A percentile compares a stretch with the other conserved stretches of the same genome.
These are phyloP conservation scores for Verticillium nonalfalfae DNA, from an alignment of 2,329 filamentous ascomycete genomes.

Conservation along the genomic window DNA sequence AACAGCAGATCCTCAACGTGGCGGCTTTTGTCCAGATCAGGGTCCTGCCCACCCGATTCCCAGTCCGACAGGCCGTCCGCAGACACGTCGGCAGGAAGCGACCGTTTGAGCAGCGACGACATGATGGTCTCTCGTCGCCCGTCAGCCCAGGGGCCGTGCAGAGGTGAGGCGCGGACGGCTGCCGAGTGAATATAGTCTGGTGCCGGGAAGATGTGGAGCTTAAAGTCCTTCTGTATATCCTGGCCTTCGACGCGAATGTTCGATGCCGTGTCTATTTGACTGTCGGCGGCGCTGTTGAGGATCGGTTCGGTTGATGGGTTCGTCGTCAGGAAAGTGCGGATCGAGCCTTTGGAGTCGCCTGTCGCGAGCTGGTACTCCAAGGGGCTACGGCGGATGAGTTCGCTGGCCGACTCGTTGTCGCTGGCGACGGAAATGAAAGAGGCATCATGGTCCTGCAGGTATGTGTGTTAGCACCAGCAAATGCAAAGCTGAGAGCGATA, in stretches of 20 bases:
- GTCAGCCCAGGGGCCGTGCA: slow-evolving; percentile 35
- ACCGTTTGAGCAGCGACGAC: slow-evolving; percentile 27
- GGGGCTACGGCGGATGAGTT: slow-evolving; percentile 38
- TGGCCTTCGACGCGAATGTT: not conserved
- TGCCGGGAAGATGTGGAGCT: slow-evolving; percentile 31
- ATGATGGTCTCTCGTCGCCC: slow-evolving; percentile 20
- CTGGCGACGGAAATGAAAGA: slow-evolving; percentile 45
- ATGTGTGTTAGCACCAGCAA: not conserved
- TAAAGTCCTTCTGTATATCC: slow-evolving; percentile 26
- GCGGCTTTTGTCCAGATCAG: slow-evolving; percentile 11
- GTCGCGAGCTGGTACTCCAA: slow-evolving; percentile 36
- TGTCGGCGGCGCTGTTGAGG: not conserved
- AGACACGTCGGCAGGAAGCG: slow-evolving; percentile 29
- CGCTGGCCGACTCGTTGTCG: slow-evolving; percentile 27
- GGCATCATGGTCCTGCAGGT: slow-evolving; percentile 34
- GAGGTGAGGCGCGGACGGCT: slow-evolving; percentile 24
- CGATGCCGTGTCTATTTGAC: not conserved
- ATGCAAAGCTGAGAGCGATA: not conserved
- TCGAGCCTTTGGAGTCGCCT: slow-evolving; percentile 14
- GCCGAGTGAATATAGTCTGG: slow-evolving; percentile 31
- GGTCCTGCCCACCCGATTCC: slow-evolving; percentile 22
- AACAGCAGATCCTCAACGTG: slow-evolving; percentile 16
- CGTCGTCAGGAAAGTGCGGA: slow-evolving; percentile 23
- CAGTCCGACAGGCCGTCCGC: slow-evolving; percentile 36
- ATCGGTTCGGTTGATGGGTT: slow-evolving; percentile 8